Conservation (phyloP, 208 protist species). For the Entamoeba invadens region DNA sequence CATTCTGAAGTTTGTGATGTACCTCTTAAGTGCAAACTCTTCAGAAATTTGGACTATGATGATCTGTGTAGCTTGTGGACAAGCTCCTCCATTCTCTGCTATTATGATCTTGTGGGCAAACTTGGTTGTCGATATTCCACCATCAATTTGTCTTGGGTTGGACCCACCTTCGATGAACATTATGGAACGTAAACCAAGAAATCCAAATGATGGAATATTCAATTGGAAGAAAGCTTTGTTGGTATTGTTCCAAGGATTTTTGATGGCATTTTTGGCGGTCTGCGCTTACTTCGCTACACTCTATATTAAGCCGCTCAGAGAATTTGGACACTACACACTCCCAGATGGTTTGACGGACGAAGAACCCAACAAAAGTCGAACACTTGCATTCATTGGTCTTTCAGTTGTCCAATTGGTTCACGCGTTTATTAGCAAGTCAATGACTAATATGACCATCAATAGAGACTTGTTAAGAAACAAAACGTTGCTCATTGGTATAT, state of each 20-base stretch:
- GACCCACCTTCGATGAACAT: slow-evolving; percentile 45
- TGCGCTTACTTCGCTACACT: not conserved
- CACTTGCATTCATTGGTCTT: not conserved
- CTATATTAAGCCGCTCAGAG: not conserved
- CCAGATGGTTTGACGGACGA: not conserved
- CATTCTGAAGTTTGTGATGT: slow-evolving; percentile 15
- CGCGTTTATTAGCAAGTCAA: not conserved
- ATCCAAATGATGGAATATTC: slow-evolving; percentile 24
- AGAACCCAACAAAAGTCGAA: not conserved
- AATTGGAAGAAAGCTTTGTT: slow-evolving; percentile 24
- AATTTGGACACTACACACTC: not conserved
- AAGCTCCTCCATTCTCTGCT: slow-evolving; percentile 52
- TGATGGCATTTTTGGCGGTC: not conserved
- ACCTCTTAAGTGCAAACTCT: slow-evolving; percentile 18
- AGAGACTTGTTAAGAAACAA: not conserved
- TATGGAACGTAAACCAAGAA: slow-evolving; percentile 44
- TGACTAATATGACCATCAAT: not conserved
- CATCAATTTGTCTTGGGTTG: slow-evolving; percentile 78
- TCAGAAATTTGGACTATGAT: slow-evolving; percentile 2
- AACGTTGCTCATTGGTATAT: not conserved
- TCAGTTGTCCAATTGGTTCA: not conserved
- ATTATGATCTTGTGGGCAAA: slow-evolving; percentile 93
- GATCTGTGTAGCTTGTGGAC: not conserved
- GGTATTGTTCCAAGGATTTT: not conserved
- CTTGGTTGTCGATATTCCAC: slow-evolving; percentile 90